Evolutionary conservation across 768 basidiomycete species (phyloP).

Genomic region (Tricholomella constricta): DNA sequence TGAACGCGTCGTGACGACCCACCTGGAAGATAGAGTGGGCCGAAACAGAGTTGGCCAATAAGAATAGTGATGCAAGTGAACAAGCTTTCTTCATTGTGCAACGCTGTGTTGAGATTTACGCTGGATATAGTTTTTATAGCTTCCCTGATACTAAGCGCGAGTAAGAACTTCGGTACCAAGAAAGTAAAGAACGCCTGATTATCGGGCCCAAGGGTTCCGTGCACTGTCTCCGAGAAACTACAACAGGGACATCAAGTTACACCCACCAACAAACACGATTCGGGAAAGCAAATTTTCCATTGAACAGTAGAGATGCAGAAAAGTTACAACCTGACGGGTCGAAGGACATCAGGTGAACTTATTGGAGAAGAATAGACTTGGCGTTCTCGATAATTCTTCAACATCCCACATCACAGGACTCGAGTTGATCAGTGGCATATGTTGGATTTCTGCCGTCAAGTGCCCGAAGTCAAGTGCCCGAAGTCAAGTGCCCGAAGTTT

Average conservation of each 20-base stretch:
- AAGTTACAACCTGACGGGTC: neutral
- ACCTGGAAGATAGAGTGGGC: too few relatives aligned
- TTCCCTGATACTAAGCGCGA: too few relatives aligned
- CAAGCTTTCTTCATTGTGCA: too few relatives aligned
- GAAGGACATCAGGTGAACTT: neutral
- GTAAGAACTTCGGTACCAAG: conserved; percentile 12
- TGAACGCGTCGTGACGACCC: too few relatives aligned
- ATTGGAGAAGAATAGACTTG: neutral
- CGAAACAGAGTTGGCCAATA: too few relatives aligned
- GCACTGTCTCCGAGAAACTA: neutral
- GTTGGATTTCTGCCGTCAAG: conserved; percentile 16
- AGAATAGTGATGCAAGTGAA: too few relatives aligned
- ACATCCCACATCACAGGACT: neutral
- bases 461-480: conserved; percentile 16
- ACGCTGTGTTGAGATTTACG: too few relatives aligned
- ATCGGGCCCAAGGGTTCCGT: neutral
- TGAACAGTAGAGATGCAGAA: neutral
- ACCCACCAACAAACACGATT: neutral
- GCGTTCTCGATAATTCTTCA: neutral
- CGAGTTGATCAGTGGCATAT: neutral
- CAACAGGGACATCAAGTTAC: neutral
- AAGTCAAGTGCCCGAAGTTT: too few relatives aligned
- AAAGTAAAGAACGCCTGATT: neutral
- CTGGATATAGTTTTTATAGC: too few relatives aligned
- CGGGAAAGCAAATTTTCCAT: neutral